Evolutionary conservation across 495 filamentous ascomycete species (phyloP), one percentile per base, ranked within the genome.

Genomic region (Annulohypoxylon maeteangense): DNA sequence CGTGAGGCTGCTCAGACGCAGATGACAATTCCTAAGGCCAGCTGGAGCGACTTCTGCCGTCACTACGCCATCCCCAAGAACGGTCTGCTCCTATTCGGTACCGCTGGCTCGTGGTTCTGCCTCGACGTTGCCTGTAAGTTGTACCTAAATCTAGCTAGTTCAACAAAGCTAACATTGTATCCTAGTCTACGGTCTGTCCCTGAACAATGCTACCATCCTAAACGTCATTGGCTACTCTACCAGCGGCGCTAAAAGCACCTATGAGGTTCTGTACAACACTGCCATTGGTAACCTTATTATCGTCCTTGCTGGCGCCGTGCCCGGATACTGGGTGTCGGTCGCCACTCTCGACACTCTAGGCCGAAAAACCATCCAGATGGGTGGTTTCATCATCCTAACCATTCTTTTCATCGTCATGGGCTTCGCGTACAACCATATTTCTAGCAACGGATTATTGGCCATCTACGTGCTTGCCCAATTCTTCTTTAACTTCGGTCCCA

Each of bases 401-500:
- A 83, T 89, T 44, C 81, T 95, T n/a, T 95, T 95, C 80, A 78
- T 89, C 63, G 78, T 92, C 58, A 92, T 92, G 65, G 93, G 91
- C 0, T 91, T 90, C 59, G 90, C 87, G 3, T 95, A 90, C 79
- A 79, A 90, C 71, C 75, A 85, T 40, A 81, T 81, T 57, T 45
- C 84, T 67, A 53, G 85, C 67, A 45, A 85, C 89, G 25, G 82
- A 90, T 81, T 92, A 7, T 92, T 95, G 68, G 87, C 94, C 18
- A 80, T 95, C 20, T 89, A 88, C 47, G 75, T 77, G 4, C 62
- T 77, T 2, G 66, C 69, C 8, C 90, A 94, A 65, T 93, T 95
- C 81, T 92, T 93, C 83, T 95, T 95, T 86, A 94, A 95, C 81
- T 94, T 87, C 74, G 90, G 92, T 1, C 93, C 94, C 47, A 97